Conservation (phyloP, 768 basidiomycete species). For the Suillus cothurnatus region DNA sequence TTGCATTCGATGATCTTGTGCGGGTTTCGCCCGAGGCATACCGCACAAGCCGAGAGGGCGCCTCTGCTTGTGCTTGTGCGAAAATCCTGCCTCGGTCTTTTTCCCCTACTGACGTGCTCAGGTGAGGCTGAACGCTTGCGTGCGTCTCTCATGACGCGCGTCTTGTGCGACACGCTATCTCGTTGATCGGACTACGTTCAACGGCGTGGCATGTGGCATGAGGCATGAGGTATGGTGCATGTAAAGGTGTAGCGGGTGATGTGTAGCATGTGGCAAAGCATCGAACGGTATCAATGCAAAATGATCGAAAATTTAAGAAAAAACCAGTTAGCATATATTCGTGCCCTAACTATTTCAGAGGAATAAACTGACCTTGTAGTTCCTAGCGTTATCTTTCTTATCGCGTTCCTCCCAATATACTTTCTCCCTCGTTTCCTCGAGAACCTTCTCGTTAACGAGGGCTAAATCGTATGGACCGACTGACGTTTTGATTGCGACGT, state of each 20-base stretch:
- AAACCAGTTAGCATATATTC: no score
- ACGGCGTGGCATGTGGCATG: neutral
- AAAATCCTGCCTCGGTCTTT: neutral
- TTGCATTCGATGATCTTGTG: slow-evolving; percentile 29
- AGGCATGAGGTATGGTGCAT: neutral
- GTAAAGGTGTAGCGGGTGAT: no score
- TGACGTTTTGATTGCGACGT: neutral
- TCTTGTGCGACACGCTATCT: neutral
- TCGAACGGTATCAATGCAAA: no score
- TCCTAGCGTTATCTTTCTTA: neutral
- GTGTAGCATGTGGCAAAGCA: neutral
- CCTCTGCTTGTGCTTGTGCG: neutral
- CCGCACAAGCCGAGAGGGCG: slow-evolving; percentile 22
- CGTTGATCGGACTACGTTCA: neutral
- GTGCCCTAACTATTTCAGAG: no score
- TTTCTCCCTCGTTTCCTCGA: neutral
- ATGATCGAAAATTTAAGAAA: no score
- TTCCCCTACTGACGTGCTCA: neutral
- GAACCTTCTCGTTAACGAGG: neutral
- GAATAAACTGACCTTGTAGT: neutral
- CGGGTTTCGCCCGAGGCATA: slow-evolving; percentile 36
- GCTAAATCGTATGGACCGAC: neutral
- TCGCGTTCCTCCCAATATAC: neutral
- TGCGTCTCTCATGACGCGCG: neutral
- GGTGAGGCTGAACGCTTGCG: neutral